Conservation (phyloP, 768 basidiomycete species). For the Russula olivacea region DNA sequence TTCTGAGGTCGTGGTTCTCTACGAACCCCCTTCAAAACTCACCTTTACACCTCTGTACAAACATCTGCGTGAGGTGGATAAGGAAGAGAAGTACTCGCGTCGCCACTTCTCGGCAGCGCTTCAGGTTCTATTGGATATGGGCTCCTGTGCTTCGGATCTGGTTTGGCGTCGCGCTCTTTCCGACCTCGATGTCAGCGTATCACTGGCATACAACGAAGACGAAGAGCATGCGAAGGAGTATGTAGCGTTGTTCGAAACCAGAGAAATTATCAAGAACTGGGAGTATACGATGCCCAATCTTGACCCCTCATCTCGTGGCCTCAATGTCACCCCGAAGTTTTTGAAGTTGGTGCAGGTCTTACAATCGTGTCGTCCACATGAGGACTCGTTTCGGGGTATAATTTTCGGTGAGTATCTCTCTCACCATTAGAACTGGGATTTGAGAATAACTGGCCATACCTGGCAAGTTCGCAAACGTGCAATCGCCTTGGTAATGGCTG, state of each 20-base stretch:
- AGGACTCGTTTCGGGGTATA: slow-evolving; percentile 58
- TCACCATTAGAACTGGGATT: neutral
- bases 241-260: slow-evolving; percentile 25
- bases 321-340: slow-evolving; percentile 69
- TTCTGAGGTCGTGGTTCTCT: slow-evolving; percentile 49
- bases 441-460: neutral
- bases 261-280: slow-evolving; percentile 51
- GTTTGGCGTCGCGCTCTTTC: slow-evolving; percentile 56
- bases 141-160: slow-evolving; percentile 62
- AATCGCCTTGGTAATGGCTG: slow-evolving; percentile 53
- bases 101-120: slow-evolving; percentile 45
- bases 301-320: slow-evolving; percentile 48
- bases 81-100: slow-evolving; percentile 34
- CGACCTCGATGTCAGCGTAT: slow-evolving; percentile 32
- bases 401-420: slow-evolving; percentile 45
- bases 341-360: slow-evolving; percentile 53
- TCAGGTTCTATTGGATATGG: slow-evolving; percentile 48
- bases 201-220: slow-evolving; percentile 27
- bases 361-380: slow-evolving; percentile 46
- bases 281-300: slow-evolving; percentile 58
- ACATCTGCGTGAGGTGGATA: slow-evolving; percentile 43
- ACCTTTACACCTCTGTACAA: slow-evolving; percentile 42
- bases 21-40: slow-evolving; percentile 37
- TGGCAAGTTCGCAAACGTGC: slow-evolving; percentile 46
- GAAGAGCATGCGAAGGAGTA: slow-evolving; percentile 37